Evolutionary conservation across 2,329 filamentous ascomycete species (phyloP).

Genomic region (Phyllosticta citribraziliensis): DNA sequence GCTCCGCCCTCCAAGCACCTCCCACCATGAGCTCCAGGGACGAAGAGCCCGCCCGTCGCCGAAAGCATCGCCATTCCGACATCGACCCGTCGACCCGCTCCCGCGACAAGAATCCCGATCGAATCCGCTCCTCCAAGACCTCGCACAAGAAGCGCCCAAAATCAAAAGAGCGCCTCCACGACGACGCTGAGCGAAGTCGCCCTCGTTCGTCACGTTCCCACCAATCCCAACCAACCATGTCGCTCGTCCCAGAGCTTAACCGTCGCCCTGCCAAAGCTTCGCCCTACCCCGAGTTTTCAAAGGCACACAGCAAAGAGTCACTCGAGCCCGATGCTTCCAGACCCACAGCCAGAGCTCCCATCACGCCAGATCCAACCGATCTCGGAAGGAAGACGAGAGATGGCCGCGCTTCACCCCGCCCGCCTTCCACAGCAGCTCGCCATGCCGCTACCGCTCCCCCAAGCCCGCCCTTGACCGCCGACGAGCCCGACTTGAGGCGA

Average conservation of each 20-base stretch:
- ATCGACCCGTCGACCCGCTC: constrained; percentile 15
- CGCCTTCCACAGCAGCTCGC: constrained; percentile 15
- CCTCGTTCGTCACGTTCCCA: constrained; percentile 3
- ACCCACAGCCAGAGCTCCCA: constrained; percentile 17
- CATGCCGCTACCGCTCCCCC: constrained; percentile 29
- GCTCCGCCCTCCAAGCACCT: constrained; percentile 1
- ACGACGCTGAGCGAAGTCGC: constrained; percentile 10
- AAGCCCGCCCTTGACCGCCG: constrained; percentile 38
- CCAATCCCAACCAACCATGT: constrained; percentile 19
- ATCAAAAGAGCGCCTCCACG: constrained; percentile 17
- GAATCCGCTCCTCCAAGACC: constrained; percentile 18
- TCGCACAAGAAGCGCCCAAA: constrained; percentile 18
- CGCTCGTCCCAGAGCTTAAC: constrained; percentile 39
- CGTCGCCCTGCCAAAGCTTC: constrained; percentile 28
- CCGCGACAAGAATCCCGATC: constrained; percentile 18
- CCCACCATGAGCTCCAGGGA: constrained; percentile 13
- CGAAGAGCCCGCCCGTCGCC: constrained; percentile 28
- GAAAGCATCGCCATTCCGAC: constrained; percentile 25
- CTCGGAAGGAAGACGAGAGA: constrained; percentile 23
- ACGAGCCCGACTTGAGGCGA: constrained; percentile 34
- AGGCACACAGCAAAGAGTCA: constrained; percentile 82
- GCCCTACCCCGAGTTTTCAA: constrained; percentile 71
- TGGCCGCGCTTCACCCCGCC: constrained; percentile 16
- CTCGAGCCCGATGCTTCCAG: constrained; percentile 48
- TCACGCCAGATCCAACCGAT: constrained; percentile 35